These are phyloP conservation scores for Hanseniaspora hatyaiensis DNA, from an alignment of 805 yeast genomes.

Conservation along the genomic window DNA sequence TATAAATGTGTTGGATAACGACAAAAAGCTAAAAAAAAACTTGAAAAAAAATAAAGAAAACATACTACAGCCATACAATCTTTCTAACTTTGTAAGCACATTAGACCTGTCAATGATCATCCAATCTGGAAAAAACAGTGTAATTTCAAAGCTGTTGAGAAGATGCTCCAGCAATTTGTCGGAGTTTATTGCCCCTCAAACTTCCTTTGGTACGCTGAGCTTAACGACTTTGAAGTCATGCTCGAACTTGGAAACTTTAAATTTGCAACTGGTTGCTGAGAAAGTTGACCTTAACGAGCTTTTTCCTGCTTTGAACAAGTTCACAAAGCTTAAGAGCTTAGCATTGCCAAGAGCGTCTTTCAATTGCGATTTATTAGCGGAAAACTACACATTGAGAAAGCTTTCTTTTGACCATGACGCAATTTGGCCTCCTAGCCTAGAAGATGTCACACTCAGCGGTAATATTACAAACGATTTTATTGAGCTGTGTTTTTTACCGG, in stretches of 20 bases:
- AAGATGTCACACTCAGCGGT: constrained; percentile 70
- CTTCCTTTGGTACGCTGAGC: constrained; percentile 88
- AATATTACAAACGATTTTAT: constrained; percentile 79
- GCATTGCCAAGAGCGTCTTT: constrained; percentile 85
- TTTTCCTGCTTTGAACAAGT: constrained; percentile 57
- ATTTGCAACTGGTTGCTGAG: constrained; percentile 78
- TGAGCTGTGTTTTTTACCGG: constrained; percentile 57
- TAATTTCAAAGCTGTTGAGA: constrained; percentile 68
- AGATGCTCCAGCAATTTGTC: constrained; percentile 58
- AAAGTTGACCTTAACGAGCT: constrained; percentile 73
- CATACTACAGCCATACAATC: constrained; percentile 4
- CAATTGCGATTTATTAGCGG: constrained; percentile 40
- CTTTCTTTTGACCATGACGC: constrained; percentile 31
- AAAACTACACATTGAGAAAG: neutral
- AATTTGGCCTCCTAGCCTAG: constrained; percentile 71
- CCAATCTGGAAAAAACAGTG: constrained; percentile 87
- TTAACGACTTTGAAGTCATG: constrained; percentile 71
- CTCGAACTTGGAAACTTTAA: constrained; percentile 48
- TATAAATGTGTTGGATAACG: constrained; percentile 51
- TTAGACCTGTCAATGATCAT: constrained; percentile 70
- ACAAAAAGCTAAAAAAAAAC: constrained; percentile 30
- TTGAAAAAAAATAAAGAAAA: constrained; percentile 35
- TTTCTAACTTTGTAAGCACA: constrained; percentile 36
- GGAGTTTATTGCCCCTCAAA: constrained; percentile 79
- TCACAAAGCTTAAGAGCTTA: constrained; percentile 54